A percentile compares a stretch with the other conserved stretches of the same genome.
Evolutionary conservation across 2,329 filamentous ascomycete genomes (phyloP).

Genomic region (Oidium heveae): DNA sequence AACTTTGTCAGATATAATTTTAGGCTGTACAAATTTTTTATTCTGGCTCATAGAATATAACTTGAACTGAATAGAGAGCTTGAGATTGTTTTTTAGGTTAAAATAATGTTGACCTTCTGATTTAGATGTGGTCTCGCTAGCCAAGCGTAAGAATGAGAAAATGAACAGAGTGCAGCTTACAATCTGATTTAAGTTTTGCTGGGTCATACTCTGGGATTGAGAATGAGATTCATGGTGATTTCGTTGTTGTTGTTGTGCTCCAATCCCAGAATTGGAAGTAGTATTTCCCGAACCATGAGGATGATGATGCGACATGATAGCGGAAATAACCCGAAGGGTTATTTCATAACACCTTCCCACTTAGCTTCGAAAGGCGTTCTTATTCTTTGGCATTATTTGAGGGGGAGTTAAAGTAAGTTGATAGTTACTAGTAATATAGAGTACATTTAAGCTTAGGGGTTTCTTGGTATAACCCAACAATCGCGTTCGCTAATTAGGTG

Average conservation of each 20-base stretch:
- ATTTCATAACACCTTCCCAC: too few relatives aligned
- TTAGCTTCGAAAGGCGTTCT: too few relatives aligned
- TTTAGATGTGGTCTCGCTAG: neutral
- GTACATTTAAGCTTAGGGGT: too few relatives aligned
- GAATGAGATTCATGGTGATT: conserved; percentile 22
- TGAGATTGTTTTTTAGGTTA: neutral
- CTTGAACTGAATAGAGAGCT: neutral
- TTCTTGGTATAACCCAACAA: too few relatives aligned
- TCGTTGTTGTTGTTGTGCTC: conserved; percentile 22
- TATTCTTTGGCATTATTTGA: too few relatives aligned
- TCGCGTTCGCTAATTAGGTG: too few relatives aligned
- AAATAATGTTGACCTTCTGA: neutral
- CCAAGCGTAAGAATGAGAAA: neutral
- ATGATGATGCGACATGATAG: conserved; percentile 16
- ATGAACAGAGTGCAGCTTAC: conserved; percentile 28
- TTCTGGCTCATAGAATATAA: neutral
- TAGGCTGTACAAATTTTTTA: neutral
- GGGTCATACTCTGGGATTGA: conserved; percentile 33
- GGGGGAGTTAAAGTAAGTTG: too few relatives aligned
- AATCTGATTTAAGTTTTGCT: conserved; percentile 87
- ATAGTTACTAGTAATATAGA: too few relatives aligned
- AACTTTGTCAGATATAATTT: neutral
- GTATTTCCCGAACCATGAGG: conserved; percentile 23
- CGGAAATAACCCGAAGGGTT: too few relatives aligned
- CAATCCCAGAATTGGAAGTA: conserved; percentile 18